These are phyloP conservation scores for Diaporthe ampelina DNA, from an alignment of 2,329 filamentous ascomycete genomes.

Conservation along the genomic window DNA sequence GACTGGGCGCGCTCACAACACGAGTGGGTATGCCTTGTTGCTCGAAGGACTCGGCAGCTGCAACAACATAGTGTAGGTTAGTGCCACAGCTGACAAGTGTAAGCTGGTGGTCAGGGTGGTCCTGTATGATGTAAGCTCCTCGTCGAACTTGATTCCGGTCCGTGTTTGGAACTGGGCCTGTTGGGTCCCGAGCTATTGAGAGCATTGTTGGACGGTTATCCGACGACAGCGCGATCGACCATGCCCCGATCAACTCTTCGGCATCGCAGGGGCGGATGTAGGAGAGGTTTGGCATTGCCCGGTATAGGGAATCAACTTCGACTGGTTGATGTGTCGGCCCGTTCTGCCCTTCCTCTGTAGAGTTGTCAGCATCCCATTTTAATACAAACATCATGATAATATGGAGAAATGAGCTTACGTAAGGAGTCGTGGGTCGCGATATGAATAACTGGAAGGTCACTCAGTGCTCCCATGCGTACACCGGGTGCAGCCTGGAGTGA, in stretches of 20 bases:
- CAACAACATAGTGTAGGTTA: constrained; percentile 55
- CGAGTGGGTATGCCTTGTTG: constrained; percentile 19
- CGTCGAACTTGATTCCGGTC: constrained; percentile 48
- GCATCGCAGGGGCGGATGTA: constrained; percentile 72
- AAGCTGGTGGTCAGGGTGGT: constrained; percentile 49
- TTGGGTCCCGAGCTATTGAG: constrained; percentile 53
- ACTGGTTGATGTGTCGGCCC: constrained; percentile 75
- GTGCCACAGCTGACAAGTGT: constrained; percentile 46
- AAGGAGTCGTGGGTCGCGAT: constrained; percentile 74
- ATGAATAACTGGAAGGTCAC: constrained; percentile 69
- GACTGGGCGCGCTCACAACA: constrained; percentile 41
- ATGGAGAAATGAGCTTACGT: no score
- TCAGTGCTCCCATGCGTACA: constrained; percentile 72
- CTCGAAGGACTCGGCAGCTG: constrained; percentile 49
- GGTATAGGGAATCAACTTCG: constrained; percentile 68
- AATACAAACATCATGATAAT: no score
- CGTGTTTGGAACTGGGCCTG: constrained; percentile 48
- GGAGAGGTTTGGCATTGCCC: constrained; percentile 73
- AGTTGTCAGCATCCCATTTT: no score
- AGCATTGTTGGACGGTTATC: constrained; percentile 49
- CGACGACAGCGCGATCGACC: constrained; percentile 58
- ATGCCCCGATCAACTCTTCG: constrained; percentile 71
- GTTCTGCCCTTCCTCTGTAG: constrained; percentile 71
- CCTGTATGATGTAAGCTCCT: constrained; percentile 49
- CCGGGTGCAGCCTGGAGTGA: constrained; percentile 70